A percentile compares a stretch with the other conserved stretches of the same genome.
Conservation (phyloP, 805 yeast genomes). For the Hanseniaspora lachancei region DNA sequence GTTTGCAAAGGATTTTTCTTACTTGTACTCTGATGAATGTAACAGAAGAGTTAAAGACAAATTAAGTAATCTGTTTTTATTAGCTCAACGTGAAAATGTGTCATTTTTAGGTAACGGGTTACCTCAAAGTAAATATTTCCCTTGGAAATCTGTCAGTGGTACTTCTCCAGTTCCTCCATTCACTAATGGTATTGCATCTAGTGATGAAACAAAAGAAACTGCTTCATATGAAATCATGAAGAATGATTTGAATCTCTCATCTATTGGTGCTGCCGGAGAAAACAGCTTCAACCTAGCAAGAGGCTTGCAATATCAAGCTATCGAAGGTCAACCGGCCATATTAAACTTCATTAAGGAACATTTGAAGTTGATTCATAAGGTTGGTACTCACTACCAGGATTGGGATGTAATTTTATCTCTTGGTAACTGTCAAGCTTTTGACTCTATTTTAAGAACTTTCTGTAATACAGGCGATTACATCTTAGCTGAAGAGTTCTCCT, state of each 20-base stretch:
- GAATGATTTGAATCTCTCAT: constrained; percentile 31
- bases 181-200: constrained; percentile 54
- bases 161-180: constrained; percentile 73
- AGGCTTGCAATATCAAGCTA: constrained; percentile 83
- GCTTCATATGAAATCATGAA: constrained; percentile 19
- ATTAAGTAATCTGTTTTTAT: constrained; percentile 77
- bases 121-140: constrained; percentile 84
- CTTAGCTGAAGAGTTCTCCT: constrained; percentile 68
- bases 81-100: constrained; percentile 57
- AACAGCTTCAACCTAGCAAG: constrained; percentile 61
- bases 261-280: constrained; percentile 22
- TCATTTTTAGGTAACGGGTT: constrained; percentile 92
- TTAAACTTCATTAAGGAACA: constrained; percentile 62
- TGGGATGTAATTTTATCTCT: constrained; percentile 64
- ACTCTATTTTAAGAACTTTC: constrained; percentile 66
- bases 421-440: constrained; percentile 87
- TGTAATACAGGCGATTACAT: constrained; percentile 66
- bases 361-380: constrained; percentile 38
- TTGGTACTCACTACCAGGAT: constrained; percentile 36
- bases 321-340: constrained; percentile 69
- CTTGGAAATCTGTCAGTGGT: constrained; percentile 65
- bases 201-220: constrained; percentile 25
- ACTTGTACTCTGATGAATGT: constrained; percentile 69
- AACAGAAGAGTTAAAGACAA: constrained; percentile 63
- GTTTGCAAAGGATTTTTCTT: constrained; percentile 60